These are phyloP conservation scores for Cavenderia fasciculata DNA, from an alignment of 78 protist genomes.

Conservation along the genomic window DNA sequence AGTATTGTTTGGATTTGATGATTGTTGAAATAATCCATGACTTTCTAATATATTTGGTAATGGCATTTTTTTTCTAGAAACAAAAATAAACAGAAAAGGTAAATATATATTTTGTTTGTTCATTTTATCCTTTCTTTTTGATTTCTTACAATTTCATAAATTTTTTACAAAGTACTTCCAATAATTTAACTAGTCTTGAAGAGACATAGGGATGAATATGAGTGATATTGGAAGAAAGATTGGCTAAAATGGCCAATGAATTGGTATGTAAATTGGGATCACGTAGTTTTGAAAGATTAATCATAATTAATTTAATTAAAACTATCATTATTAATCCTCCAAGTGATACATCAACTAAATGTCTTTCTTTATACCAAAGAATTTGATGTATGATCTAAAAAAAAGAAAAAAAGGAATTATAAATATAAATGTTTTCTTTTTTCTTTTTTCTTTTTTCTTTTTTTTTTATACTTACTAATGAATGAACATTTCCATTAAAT, in stretches of 20 bases:
- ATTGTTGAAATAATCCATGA: neutral
- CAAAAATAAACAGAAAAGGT: no score
- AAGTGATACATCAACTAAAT: slow-evolving; percentile 58
- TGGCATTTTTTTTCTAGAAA: no score
- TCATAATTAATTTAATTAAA: slow-evolving; percentile 62
- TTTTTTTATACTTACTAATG: slow-evolving; percentile 14
- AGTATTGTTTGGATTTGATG: neutral
- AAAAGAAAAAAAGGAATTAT: neutral
- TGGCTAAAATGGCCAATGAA: slow-evolving; percentile 81
- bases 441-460: neutral
- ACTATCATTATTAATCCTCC: slow-evolving; percentile 78
- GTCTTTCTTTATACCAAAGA: slow-evolving; percentile 78
- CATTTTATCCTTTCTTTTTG: no score
- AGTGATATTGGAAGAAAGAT: slow-evolving; percentile 69
- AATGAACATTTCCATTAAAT: slow-evolving; percentile 76
- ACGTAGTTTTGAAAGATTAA: slow-evolving; percentile 60
- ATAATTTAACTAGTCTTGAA: slow-evolving; percentile 64
- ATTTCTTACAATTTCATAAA: slow-evolving; percentile 56
- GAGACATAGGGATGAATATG: slow-evolving; percentile 80
- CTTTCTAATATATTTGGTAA: no score
- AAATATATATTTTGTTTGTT: no score
- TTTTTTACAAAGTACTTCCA: slow-evolving; percentile 72
- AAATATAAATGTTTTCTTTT: neutral
- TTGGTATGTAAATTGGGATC: slow-evolving; percentile 82
- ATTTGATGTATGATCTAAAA: slow-evolving; percentile 62